These are phyloP conservation scores for Claviceps africana DNA, from an alignment of 2,329 filamentous ascomycete species.

Conservation along the genomic window DNA sequence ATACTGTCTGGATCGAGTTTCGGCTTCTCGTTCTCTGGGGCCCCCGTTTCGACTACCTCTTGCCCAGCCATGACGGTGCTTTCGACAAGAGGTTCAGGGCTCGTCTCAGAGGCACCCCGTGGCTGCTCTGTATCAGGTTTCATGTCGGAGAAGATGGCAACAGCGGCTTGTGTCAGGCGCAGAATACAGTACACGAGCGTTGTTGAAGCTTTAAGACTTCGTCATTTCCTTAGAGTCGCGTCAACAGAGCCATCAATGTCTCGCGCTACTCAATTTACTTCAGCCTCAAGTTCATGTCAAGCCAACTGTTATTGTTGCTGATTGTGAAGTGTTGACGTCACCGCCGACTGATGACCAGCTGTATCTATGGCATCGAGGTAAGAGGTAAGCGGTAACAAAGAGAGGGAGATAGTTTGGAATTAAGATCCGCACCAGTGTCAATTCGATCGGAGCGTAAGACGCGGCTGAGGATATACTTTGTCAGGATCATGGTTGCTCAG, in stretches of 20 bases:
- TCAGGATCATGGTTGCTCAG: neutral
- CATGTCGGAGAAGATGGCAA: conserved; percentile 11
- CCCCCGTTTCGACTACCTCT: conserved; percentile 5
- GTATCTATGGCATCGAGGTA: neutral
- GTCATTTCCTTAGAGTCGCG: neutral
- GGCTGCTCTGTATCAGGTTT: conserved; percentile 10
- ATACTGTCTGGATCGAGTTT: conserved; percentile 17
- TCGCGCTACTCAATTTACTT: neutral
- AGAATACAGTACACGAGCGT: neutral
- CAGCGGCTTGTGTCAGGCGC: neutral
- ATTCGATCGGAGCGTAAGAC: neutral
- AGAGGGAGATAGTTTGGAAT: neutral
- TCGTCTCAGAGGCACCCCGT: conserved; percentile 11
- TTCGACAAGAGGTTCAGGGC: conserved; percentile 14
- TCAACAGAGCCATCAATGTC: neutral
- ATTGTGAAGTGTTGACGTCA: neutral
- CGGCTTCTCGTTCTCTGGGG: conserved; percentile 2
- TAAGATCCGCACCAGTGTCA: neutral
- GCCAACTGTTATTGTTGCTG: neutral
- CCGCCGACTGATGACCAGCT: neutral
- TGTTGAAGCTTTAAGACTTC: neutral
- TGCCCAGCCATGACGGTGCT: conserved; percentile 20
- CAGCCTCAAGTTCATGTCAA: neutral
- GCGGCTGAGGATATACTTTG: neutral
- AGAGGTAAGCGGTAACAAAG: no score